These are phyloP conservation scores for Verticillium isaacii DNA, from an alignment of 2,329 filamentous ascomycete genomes.

Conservation along the genomic window DNA sequence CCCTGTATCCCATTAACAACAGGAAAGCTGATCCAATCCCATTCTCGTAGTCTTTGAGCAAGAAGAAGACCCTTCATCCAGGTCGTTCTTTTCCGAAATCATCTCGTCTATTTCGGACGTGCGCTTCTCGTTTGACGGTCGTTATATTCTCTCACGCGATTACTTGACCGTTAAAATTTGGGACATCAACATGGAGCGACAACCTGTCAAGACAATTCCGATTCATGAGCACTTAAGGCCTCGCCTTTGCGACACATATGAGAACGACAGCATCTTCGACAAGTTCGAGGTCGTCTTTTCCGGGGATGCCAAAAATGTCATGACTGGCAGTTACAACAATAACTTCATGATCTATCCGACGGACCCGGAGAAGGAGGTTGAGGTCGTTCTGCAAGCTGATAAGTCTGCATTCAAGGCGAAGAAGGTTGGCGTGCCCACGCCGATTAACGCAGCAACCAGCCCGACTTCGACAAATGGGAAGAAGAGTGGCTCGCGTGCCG, in stretches of 20 bases:
- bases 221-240: slow-evolving; percentile 97
- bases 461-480: slow-evolving; percentile 69
- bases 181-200: slow-evolving; percentile 99
- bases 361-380: slow-evolving; percentile 91
- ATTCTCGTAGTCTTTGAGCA: slow-evolving; percentile 80
- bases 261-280: slow-evolving; percentile 99
- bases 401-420: slow-evolving; percentile 99
- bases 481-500: slow-evolving; percentile 83
- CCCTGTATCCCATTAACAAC: background rate
- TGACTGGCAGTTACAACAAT: slow-evolving; percentile 99
- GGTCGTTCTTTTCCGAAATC: slow-evolving; percentile 99
- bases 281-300: slow-evolving; percentile 99
- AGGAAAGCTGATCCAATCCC: background rate
- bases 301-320: slow-evolving; percentile 96
- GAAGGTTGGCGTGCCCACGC: slow-evolving; percentile 96
- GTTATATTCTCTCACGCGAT: slow-evolving; percentile 95
- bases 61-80: slow-evolving; percentile 93
- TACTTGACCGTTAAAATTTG: slow-evolving; percentile 99
- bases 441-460: slow-evolving; percentile 80
- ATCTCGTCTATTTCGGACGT: slow-evolving; percentile 99
- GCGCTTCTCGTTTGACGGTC: slow-evolving; percentile 91
- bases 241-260: slow-evolving; percentile 93
- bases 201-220: slow-evolving; percentile 96
- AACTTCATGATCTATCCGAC: slow-evolving; percentile 99
- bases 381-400: slow-evolving; percentile 95